A percentile compares a stretch with the other conserved stretches of the same genome.
phyloP scores from a whole-genome alignment of 768 basidiomycete genomes.

The Pulveroboletus ravenelii region DNA sequence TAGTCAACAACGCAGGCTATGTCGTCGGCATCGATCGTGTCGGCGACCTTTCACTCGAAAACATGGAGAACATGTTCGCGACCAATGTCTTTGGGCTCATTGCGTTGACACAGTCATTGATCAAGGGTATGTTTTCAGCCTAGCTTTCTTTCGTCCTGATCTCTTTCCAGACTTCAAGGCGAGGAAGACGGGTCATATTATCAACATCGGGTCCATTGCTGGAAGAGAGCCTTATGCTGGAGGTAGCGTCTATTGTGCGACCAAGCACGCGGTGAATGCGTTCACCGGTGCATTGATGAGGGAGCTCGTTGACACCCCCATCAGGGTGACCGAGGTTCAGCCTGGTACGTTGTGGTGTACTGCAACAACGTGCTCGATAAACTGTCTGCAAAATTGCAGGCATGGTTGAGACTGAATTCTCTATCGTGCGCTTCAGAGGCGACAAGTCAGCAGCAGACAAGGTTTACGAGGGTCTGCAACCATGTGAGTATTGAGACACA shows the following conservation, averaged over 20 bases:
- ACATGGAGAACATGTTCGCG: conserved; percentile 79
- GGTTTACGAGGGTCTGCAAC: conserved; percentile 86
- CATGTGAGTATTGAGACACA: conserved; percentile 49
- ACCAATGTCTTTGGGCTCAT: conserved; percentile 86
- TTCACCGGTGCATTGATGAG: conserved; percentile 79
- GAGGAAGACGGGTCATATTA: conserved; percentile 78
- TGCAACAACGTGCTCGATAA: conserved; percentile 1
- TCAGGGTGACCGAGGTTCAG: conserved; percentile 92
- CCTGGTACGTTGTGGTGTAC: conserved; percentile 52
- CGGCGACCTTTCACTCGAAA: conserved; percentile 71
- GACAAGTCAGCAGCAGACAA: conserved; percentile 78
- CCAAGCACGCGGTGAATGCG: conserved; percentile 80
- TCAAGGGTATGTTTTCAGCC: conserved; percentile 40
- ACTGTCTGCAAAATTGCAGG: conserved; percentile 35
- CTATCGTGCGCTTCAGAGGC: conserved; percentile 83
- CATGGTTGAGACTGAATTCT: conserved; percentile 93
- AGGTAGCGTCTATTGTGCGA: conserved; percentile 90
- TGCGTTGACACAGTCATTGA: conserved; percentile 69
- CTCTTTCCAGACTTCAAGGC: conserved; percentile 62
- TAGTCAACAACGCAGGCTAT: conserved; percentile 81
- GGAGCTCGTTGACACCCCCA: conserved; percentile 88
- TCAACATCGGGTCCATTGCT: conserved; percentile 93
- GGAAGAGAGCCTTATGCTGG: conserved; percentile 85
- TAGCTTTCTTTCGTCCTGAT: conserved; percentile 6
- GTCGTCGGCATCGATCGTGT: conserved; percentile 86